These are phyloP conservation scores for Clitopilus hobsonii DNA, from an alignment of 768 basidiomycete genomes.

Conservation along the genomic window DNA sequence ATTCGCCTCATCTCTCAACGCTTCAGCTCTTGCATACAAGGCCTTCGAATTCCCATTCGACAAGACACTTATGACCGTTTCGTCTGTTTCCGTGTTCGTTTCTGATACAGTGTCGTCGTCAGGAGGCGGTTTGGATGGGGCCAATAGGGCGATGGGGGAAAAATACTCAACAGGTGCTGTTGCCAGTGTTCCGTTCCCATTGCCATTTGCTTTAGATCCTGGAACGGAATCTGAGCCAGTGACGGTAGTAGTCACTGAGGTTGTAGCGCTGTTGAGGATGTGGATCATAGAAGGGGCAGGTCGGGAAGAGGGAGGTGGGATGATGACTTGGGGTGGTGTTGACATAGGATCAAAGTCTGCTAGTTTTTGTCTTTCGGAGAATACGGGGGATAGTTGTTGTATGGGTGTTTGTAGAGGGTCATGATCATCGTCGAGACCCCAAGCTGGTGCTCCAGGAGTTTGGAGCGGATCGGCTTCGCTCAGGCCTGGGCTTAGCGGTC, in stretches of 20 bases:
- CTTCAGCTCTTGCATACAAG: slow-evolving; percentile 30
- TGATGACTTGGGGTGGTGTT: not conserved
- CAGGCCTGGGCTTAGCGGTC: not conserved
- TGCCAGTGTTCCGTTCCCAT: not conserved
- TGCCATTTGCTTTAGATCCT: not conserved
- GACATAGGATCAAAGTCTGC: not conserved
- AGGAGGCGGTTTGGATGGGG: slow-evolving; percentile 8
- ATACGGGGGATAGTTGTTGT: slow-evolving; percentile 14
- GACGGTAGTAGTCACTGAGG: slow-evolving; percentile 2
- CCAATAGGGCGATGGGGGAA: slow-evolving; percentile 9
- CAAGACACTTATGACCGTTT: not conserved
- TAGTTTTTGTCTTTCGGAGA: not conserved
- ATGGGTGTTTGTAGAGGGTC: slow-evolving; percentile 18
- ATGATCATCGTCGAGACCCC: slow-evolving; percentile 12
- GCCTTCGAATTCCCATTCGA: slow-evolving; percentile 17
- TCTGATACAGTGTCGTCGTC: slow-evolving; percentile 10
- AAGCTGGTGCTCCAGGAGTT: slow-evolving; percentile 9
- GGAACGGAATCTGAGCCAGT: not conserved
- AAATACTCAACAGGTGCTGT: slow-evolving; percentile 17
- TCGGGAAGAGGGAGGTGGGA: slow-evolving; percentile 8
- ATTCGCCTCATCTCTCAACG: slow-evolving; percentile 34
- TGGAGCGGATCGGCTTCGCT: slow-evolving; percentile 10
- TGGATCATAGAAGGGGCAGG: slow-evolving; percentile 7
- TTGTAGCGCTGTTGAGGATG: not conserved
- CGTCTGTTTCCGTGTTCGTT: not conserved